A percentile compares a stretch with the other conserved stretches of the same genome.
Conservation (phyloP, 768 basidiomycete genomes). For the Suillus placidus region DNA sequence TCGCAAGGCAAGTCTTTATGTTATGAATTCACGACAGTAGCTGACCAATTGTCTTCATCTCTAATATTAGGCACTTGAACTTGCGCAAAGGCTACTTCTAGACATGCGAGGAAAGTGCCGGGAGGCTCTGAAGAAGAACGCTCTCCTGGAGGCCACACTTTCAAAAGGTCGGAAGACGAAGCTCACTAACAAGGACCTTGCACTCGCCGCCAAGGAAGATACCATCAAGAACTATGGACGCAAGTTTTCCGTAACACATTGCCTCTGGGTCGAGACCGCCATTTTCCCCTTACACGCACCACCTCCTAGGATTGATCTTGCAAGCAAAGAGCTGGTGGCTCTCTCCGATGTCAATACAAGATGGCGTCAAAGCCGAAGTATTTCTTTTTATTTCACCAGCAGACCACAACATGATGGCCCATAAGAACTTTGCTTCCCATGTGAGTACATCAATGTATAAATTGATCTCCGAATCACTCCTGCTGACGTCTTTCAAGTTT, state of each 20-base stretch:
- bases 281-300: too few species aligned
- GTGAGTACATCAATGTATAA: too few species aligned
- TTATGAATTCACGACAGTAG: background rate
- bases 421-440: too few species aligned
- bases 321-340: too few species aligned
- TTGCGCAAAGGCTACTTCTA: background rate
- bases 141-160: background rate
- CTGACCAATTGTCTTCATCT: background rate
- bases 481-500: too few species aligned
- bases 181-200: background rate
- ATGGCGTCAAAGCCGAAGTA: too few species aligned
- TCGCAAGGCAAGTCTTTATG: background rate
- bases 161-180: background rate
- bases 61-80: background rate
- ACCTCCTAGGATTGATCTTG: too few species aligned
- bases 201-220: background rate
- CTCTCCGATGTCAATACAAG: too few species aligned
- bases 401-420: too few species aligned
- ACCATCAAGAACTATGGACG: background rate
- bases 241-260: conserved; percentile 1
- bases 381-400: too few species aligned
- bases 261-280: too few species aligned
- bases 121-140: background rate
- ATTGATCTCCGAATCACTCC: too few species aligned
- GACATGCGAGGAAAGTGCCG: background rate